These are phyloP conservation scores for Aquilaria sinensis DNA, from an alignment of 345 rosid genomes.

Conservation along the genomic window DNA sequence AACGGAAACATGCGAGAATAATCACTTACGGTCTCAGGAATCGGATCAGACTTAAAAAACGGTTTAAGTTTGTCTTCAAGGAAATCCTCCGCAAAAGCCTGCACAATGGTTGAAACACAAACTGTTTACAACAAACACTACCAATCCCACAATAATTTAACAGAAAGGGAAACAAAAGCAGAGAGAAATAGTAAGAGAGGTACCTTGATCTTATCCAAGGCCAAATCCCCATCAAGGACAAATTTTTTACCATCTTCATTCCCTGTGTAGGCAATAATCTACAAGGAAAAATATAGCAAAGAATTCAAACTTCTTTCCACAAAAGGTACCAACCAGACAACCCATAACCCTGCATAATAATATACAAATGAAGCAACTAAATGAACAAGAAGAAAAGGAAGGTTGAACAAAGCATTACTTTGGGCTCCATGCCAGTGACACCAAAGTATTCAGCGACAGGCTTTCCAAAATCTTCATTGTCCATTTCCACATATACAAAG, in stretches of 20 bases:
- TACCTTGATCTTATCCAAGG: constrained; percentile 76
- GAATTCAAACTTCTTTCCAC: constrained; percentile 6
- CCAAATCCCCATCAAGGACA: constrained; percentile 56
- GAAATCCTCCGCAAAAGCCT: constrained; percentile 73
- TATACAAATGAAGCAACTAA: not conserved
- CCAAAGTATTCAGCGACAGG: constrained; percentile 97
- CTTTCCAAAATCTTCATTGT: constrained; percentile 85
- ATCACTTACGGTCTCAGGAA: constrained; percentile 76
- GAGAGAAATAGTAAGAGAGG: constrained; percentile 5
- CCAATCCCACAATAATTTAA: not conserved
- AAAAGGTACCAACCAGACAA: not conserved
- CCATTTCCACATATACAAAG: constrained; percentile 83
- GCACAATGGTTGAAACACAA: constrained; percentile 6
- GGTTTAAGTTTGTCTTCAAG: constrained; percentile 81
- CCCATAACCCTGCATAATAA: not conserved
- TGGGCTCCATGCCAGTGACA: constrained; percentile 55
- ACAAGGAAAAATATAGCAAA: constrained; percentile 11
- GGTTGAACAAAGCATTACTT: constrained; percentile 23
- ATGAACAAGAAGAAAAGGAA: not conserved
- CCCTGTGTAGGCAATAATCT: constrained; percentile 89
- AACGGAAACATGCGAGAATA: constrained; percentile 7
- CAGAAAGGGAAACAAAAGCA: constrained; percentile 3
- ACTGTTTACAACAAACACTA: not conserved
- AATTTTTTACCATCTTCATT: constrained; percentile 75
- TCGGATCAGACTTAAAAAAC: constrained; percentile 86